phyloP scores from a whole-genome alignment of 352 stramenopile genomes.

The Globisporangium iwayamae region DNA sequence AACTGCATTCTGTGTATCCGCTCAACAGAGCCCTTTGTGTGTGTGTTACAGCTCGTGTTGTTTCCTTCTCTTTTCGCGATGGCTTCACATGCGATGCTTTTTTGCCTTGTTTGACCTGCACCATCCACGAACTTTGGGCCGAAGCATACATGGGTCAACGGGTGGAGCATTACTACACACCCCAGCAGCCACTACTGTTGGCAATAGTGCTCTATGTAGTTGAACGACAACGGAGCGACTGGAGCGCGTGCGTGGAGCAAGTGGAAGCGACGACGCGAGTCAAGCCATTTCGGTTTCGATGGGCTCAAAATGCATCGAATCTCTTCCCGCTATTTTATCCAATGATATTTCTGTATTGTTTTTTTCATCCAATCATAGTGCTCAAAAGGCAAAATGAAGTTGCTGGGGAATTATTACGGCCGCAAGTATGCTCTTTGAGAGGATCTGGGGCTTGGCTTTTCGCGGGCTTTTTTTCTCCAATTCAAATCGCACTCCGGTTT shows the following conservation, averaged over 20 bases:
- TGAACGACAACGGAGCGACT: not conserved
- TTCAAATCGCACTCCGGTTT: constrained; percentile 8
- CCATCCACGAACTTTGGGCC: no score
- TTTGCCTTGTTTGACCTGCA: no score
- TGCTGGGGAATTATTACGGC: no score
- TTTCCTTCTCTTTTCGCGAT: no score
- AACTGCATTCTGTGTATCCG: no score
- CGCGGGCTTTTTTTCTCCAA: constrained; percentile 13
- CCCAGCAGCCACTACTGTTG: no score
- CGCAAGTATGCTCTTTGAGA: not conserved
- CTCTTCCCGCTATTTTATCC: not conserved
- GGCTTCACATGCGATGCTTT: no score
- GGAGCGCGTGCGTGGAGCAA: not conserved
- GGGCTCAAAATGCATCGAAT: not conserved
- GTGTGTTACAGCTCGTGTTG: no score
- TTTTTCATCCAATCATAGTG: not conserved
- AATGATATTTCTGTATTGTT: not conserved
- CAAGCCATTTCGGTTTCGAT: not conserved
- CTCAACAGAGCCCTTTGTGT: no score
- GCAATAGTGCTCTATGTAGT: not conserved
- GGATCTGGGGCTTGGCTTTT: not conserved
- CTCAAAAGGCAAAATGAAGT: no score
- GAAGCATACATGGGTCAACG: no score
- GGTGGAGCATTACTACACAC: no score
- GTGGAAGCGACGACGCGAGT: not conserved